phyloP scores from a whole-genome alignment of 1,284 basidiomycete genomes.

The Cerrena zonata region DNA sequence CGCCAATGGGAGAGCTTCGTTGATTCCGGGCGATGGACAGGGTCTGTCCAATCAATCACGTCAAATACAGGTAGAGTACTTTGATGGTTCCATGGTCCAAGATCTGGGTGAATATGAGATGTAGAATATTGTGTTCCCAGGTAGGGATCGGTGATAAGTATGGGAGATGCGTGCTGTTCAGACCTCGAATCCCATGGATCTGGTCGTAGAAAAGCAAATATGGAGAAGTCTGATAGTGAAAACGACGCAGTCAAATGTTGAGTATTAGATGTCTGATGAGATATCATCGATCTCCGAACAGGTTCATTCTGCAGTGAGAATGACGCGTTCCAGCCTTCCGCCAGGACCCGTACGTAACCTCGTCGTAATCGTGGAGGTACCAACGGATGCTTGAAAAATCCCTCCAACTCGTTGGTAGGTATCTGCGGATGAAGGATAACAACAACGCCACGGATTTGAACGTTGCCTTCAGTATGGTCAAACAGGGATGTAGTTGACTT shows the following conservation, averaged over 20 bases:
- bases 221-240: conserved; percentile 45
- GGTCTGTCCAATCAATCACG: conserved; percentile 57
- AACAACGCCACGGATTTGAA: conserved; percentile 45
- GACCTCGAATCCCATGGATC: conserved; percentile 13
- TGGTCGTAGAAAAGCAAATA: conserved; percentile 40
- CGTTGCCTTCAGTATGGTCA: conserved; percentile 31
- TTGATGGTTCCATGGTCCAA: conserved; percentile 16
- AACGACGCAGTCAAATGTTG: conserved; percentile 18
- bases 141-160: conserved; percentile 59
- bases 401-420: conserved; percentile 19
- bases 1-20: conserved; percentile 61
- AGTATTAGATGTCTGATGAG: conserved; percentile 5
- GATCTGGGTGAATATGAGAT: conserved; percentile 37
- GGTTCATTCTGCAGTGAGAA: conserved; percentile 21
- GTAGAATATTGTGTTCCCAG: conserved; percentile 46
- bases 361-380: conserved; percentile 43
- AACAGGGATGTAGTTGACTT: conserved; percentile 15
- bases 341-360: conserved; percentile 51
- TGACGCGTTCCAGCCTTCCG: conserved; percentile 44
- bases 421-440: conserved; percentile 39
- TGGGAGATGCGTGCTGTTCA: conserved; percentile 41
- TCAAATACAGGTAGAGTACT: conserved; percentile 48
- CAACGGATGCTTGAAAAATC: conserved; percentile 54
- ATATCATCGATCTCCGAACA: not conserved
- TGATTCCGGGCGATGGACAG: conserved; percentile 35